Conservation (phyloP, 495 filamentous ascomycete species). For the Penicillium lagena region DNA sequence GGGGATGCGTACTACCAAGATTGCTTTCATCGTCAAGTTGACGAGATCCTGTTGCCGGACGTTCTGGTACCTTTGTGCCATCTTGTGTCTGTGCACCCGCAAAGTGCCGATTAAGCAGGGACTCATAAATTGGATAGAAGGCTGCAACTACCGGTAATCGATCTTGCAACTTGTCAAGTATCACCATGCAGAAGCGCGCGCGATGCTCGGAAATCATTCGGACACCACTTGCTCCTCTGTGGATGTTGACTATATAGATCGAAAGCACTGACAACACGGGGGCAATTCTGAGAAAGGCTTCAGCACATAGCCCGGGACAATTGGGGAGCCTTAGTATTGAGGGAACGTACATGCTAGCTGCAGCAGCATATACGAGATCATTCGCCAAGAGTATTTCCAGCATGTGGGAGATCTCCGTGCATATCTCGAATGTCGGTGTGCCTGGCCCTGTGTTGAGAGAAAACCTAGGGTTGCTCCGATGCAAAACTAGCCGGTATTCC, state of each 20-base stretch:
- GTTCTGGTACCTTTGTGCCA: not conserved
- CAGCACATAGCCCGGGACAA: not conserved
- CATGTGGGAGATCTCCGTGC: constrained; percentile 5
- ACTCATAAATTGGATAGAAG: constrained; percentile 5
- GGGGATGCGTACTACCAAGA: not conserved
- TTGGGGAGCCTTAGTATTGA: not conserved
- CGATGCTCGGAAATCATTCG: constrained; percentile 12
- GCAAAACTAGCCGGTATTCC: constrained; percentile 4
- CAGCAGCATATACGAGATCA: constrained; percentile 1
- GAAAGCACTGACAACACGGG: constrained; percentile 9
- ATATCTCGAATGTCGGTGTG: constrained; percentile 6
- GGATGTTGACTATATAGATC: constrained; percentile 14
- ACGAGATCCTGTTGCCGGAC: not conserved
- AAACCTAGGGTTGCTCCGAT: constrained; percentile 7
- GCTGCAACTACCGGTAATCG: constrained; percentile 3
- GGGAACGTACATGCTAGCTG: constrained; percentile 3
- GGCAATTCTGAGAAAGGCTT: constrained; percentile 5
- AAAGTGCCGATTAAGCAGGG: not conserved
- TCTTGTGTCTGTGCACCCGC: not conserved
- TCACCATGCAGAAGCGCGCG: constrained; percentile 16
- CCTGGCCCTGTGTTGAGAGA: constrained; percentile 1
- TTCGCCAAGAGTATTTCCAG: constrained; percentile 3
- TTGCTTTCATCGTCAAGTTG: not conserved
- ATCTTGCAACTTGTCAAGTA: constrained; percentile 7
- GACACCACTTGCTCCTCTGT: constrained; percentile 2